These are phyloP conservation scores for Cochlearia excelsa DNA, from an alignment of 345 rosid species.

Conservation along the genomic window DNA sequence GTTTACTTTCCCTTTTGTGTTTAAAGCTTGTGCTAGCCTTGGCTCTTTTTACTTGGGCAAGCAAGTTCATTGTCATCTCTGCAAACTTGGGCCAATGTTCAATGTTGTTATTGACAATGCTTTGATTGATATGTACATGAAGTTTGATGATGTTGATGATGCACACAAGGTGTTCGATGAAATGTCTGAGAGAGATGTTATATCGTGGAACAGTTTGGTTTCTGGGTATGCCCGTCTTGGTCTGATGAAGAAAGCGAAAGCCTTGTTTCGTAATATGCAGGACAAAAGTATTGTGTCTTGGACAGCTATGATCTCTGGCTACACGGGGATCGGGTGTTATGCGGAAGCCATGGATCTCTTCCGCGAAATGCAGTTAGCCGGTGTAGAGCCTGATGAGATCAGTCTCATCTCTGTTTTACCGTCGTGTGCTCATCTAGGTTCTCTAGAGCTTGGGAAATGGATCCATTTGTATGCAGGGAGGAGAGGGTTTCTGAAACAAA, in stretches of 20 bases:
- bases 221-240: conserved; percentile 59
- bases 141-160: conserved; percentile 35
- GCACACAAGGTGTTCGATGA: conserved; percentile 56
- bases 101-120: conserved; percentile 48
- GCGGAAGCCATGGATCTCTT: conserved; percentile 48
- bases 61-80: conserved; percentile 48
- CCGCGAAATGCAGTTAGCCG: conserved; percentile 40
- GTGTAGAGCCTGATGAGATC: conserved; percentile 50
- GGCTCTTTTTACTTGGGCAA: conserved; percentile 31
- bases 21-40: conserved; percentile 50
- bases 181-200: conserved; percentile 50
- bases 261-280: conserved; percentile 42
- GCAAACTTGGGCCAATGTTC: conserved; percentile 41
- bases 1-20: conserved; percentile 57
- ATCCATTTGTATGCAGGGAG: conserved; percentile 49
- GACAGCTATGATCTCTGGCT: conserved; percentile 63
- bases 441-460: conserved; percentile 55
- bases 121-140: conserved; percentile 46
- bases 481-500: conserved; percentile 31
- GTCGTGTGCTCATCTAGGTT: conserved; percentile 54
- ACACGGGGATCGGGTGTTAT: conserved; percentile 35
- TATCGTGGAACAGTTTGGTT: conserved; percentile 57
- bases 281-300: conserved; percentile 53
- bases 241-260: conserved; percentile 44
- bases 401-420: conserved; percentile 52